Evolutionary conservation across 2,329 filamentous ascomycete species (phyloP).

Genomic region (Aspergillus calidoustus): DNA sequence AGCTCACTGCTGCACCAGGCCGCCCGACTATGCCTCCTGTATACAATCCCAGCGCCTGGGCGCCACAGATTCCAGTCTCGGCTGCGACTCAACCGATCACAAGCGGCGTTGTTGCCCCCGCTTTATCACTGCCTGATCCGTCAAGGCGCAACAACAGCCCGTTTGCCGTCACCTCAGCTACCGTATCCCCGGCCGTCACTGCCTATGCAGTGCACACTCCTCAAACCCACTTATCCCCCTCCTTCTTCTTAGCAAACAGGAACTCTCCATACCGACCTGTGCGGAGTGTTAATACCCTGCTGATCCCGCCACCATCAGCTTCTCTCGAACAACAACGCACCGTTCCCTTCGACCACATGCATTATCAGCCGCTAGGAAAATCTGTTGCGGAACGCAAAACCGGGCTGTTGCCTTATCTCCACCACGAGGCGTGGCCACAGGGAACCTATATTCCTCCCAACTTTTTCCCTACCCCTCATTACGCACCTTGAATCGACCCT

Average conservation of each 20-base stretch:
- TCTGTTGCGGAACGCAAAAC: slow-evolving; percentile 67
- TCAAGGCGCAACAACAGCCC: slow-evolving; percentile 55
- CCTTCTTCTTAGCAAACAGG: slow-evolving; percentile 82
- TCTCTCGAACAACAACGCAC: slow-evolving; percentile 76
- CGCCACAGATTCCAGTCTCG: slow-evolving; percentile 46
- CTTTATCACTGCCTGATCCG: slow-evolving; percentile 39
- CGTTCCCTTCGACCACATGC: slow-evolving; percentile 72
- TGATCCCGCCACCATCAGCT: slow-evolving; percentile 81
- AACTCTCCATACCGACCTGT: slow-evolving; percentile 93
- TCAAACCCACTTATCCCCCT: slow-evolving; percentile 79
- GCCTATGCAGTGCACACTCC: slow-evolving; percentile 64
- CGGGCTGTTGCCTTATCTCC: slow-evolving; percentile 67
- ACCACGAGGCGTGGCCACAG: slow-evolving; percentile 50
- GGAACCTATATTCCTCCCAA: slow-evolving; percentile 36
- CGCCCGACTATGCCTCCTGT: slow-evolving; percentile 73
- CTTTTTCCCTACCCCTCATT: slow-evolving; percentile 36
- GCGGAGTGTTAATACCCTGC: slow-evolving; percentile 84
- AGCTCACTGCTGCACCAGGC: slow-evolving; percentile 66
- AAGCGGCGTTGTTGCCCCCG: slow-evolving; percentile 35
- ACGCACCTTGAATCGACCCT: slow-evolving; percentile 28
- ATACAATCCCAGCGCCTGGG: slow-evolving; percentile 64
- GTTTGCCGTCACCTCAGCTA: slow-evolving; percentile 57
- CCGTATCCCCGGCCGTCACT: slow-evolving; percentile 71
- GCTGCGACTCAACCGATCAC: slow-evolving; percentile 34
- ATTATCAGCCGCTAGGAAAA: slow-evolving; percentile 78